Percentiles rank a stretch among this genome's conserved stretches.
These are phyloP conservation scores for Aspergillus sp. DNA, from an alignment of 2,329 filamentous ascomycete genomes.

Conservation along the genomic window DNA sequence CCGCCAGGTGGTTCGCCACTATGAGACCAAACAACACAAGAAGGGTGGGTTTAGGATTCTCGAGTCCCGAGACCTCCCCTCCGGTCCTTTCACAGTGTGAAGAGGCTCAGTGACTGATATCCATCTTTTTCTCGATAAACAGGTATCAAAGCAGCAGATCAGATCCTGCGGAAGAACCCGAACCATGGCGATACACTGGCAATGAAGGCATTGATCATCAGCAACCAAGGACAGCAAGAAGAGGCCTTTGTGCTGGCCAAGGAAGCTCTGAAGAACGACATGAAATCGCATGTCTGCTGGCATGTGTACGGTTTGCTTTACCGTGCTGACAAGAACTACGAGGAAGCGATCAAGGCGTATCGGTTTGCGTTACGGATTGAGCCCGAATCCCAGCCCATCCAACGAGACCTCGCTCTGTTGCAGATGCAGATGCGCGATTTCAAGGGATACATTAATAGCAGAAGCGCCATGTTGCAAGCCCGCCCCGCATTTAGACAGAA, in stretches of 20 bases:
- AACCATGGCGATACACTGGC: slow-evolving; percentile 97
- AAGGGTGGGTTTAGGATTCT: slow-evolving; percentile 46
- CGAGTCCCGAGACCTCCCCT: background rate
- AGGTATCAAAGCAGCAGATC: slow-evolving; percentile 91
- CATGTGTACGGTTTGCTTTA: slow-evolving; percentile 96
- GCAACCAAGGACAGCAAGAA: slow-evolving; percentile 81
- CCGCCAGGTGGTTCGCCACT: slow-evolving; percentile 86
- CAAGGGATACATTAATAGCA: slow-evolving; percentile 83
- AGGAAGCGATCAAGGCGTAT: slow-evolving; percentile 98
- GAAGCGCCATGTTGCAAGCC: slow-evolving; percentile 78
- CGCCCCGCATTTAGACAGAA: slow-evolving; percentile 78
- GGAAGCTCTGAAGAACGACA: slow-evolving; percentile 84
- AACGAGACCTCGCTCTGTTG: slow-evolving; percentile 83
- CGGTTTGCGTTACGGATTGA: slow-evolving; percentile 90
- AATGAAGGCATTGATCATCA: slow-evolving; percentile 97
- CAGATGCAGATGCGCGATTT: slow-evolving; percentile 97
- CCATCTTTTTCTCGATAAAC: slow-evolving; percentile 8
- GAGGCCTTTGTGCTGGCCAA: slow-evolving; percentile 94
- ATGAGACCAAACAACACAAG: slow-evolving; percentile 99
- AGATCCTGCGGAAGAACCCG: slow-evolving; percentile 89
- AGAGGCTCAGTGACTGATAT: slow-evolving; percentile 6
- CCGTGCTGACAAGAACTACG: slow-evolving; percentile 91
- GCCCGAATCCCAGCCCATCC: slow-evolving; percentile 89
- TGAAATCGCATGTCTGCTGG: slow-evolving; percentile 99
- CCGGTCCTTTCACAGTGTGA: background rate